These are phyloP conservation scores for Microcera coccophila DNA, from an alignment of 2,329 filamentous ascomycete species.

Conservation along the genomic window DNA sequence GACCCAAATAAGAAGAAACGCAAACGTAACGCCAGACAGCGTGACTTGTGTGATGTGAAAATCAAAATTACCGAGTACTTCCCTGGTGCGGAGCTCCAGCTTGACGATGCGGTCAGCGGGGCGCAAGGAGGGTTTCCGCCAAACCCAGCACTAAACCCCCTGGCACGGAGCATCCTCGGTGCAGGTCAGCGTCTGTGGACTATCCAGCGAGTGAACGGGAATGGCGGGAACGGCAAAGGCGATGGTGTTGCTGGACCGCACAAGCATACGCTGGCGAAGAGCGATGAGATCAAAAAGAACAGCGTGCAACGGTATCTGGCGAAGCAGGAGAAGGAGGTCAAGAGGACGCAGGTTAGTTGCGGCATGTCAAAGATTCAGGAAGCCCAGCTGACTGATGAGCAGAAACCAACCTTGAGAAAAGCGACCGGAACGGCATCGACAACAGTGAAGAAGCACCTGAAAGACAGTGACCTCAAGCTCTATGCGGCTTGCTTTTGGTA, in stretches of 20 bases:
- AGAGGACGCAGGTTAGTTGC: constrained; percentile 41
- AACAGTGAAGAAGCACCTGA: constrained; percentile 67
- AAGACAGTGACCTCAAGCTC: constrained; percentile 68
- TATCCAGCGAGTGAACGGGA: constrained; percentile 73
- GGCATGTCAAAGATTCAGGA: background rate
- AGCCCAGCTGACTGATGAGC: constrained; percentile 14
- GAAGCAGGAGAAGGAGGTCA: constrained; percentile 62
- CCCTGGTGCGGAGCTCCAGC: constrained; percentile 45
- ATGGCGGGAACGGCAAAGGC: constrained; percentile 67
- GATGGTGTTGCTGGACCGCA: constrained; percentile 70
- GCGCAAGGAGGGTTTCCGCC: background rate
- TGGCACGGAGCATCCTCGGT: constrained; percentile 19
- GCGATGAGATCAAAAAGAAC: constrained; percentile 78
- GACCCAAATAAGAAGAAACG: constrained; percentile 80
- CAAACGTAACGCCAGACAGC: constrained; percentile 68
- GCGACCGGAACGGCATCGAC: constrained; percentile 66
- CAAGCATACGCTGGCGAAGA: constrained; percentile 67
- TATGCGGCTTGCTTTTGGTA: constrained; percentile 84
- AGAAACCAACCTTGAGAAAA: constrained; percentile 69
- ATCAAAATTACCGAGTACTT: constrained; percentile 83
- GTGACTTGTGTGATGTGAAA: constrained; percentile 81
- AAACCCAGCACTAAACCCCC: background rate
- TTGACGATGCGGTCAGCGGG: constrained; percentile 11
- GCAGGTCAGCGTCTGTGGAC: constrained; percentile 62
- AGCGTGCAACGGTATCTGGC: constrained; percentile 65